Base-by-base conservation (phyloP, 2,329 filamentous ascomycete genomes). In the Xylariomycetidae sp. region DNA sequence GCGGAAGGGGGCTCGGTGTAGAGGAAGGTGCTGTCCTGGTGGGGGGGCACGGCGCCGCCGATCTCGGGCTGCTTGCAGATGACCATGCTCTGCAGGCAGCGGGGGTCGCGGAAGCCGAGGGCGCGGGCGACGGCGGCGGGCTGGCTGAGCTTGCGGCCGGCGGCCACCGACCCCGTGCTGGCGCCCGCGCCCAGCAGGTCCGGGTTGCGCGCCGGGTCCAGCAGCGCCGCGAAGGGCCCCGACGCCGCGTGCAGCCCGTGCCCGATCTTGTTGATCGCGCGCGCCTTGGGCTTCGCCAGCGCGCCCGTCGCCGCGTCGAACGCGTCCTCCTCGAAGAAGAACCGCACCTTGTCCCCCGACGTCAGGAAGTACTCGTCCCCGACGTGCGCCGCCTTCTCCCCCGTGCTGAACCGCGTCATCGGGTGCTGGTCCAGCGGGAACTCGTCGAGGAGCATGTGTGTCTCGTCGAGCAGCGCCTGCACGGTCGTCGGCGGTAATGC, bases 61-160 rank as follows among this genome's bases (percentile, higher is more conserved):
- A 96, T 95, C 62, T 93, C 86, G 15, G 92, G 89, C 64, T 95
- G 90, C 61, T 98, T 98, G 75, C 88, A 95, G 49, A 98, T 96
- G 18, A 96, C 73, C 92, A 98, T 98, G 58, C 84, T 92, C 68
- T 98, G 92, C 32, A 98, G 68, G 39, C 72, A 76, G 14, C 82
- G 69, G 2, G 89, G 85, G 57, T 94, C 85, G 4, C 47, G 50
- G 64, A 88, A 95, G 3, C 82, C 82, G 9, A 95, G 68, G 7
- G 72, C 72, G 27, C 67, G 65, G 1, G 88, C 87, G 10, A 95
- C 78, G 5, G 70, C 75, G 1, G 66, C 68, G 1, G 73, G 72
- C 30, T 56, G 50, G 20, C 50, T 56, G n/a, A 58, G 61, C 23
- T 59, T 55, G 23, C 52, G 53, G 2, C 52, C 57, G 9, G 43